Percentiles rank a stretch among this genome's conserved stretches.
phyloP scores from a whole-genome alignment of 345 rosid species.

The Salix brachista region DNA sequence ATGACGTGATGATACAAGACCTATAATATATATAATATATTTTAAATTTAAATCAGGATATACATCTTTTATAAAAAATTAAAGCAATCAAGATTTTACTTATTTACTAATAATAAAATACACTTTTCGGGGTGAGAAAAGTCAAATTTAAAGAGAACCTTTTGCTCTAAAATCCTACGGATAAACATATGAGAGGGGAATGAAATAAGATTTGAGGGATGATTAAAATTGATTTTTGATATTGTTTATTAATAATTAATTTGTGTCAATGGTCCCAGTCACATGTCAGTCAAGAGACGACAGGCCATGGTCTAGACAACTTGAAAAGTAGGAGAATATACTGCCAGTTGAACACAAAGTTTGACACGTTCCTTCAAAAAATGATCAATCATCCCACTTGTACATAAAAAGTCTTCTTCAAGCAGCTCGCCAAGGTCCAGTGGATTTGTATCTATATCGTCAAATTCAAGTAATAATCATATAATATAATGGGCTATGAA shows the following conservation, averaged over 20 bases:
- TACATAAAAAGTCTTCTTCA: no score
- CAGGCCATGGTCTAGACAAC: not conserved
- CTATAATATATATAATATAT: no score
- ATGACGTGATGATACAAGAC: no score
- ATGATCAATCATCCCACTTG: not conserved
- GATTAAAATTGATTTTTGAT: not conserved
- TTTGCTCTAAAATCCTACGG: not conserved
- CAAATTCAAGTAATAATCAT: no score
- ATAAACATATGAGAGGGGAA: not conserved
- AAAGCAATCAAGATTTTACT: no score
- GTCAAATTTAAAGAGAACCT: not conserved
- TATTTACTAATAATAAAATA: no score
- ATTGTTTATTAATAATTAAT: not conserved
- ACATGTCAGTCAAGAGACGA: not conserved
- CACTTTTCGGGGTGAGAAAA: no score
- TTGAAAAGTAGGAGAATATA: constrained; percentile 2
- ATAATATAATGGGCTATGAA: no score
- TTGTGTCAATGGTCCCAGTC: not conserved
- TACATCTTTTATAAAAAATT: rapidly evolving
- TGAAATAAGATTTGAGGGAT: not conserved
- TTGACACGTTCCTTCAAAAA: constrained; percentile 10
- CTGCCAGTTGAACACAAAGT: not conserved
- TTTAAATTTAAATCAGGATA: rapidly evolving
- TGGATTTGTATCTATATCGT: no score
- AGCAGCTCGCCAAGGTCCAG: no score